Evolutionary conservation across 23 red algal species (phyloP).

Genomic region (Gracilaria caudata): DNA sequence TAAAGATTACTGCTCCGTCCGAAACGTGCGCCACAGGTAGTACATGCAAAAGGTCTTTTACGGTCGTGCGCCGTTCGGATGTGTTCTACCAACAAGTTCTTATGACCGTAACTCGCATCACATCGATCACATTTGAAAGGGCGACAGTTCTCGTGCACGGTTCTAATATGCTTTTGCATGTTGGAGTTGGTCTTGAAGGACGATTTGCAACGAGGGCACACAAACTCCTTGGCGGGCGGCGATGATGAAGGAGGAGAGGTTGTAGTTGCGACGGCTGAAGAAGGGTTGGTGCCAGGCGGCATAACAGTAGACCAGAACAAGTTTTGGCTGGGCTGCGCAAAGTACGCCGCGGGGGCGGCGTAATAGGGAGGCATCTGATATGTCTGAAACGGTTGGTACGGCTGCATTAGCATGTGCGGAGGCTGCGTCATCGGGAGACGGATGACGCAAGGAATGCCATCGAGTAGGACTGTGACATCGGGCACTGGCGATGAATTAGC

Average conservation of each 20-base stretch:
- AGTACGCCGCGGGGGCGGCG: conserved; percentile 23
- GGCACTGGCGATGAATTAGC: conserved; percentile 6
- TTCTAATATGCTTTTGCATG: conserved; percentile 74
- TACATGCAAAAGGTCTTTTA: conserved; percentile 68
- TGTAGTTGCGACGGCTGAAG: neutral
- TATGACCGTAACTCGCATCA: conserved; percentile 56
- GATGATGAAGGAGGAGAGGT: conserved; percentile 1
- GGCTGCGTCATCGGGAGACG: neutral
- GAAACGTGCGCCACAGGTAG: conserved; percentile 53
- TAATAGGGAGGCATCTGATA: conserved; percentile 25
- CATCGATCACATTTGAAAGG: conserved; percentile 77
- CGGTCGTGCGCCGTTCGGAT: conserved; percentile 62
- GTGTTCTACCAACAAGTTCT: conserved; percentile 72
- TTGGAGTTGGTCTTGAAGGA: conserved; percentile 64
- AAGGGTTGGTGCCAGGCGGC: conserved; percentile 7
- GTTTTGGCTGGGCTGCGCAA: conserved; percentile 37
- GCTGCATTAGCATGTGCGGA: neutral
- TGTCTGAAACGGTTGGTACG: conserved; percentile 19
- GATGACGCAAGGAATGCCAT: neutral
- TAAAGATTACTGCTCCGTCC: conserved; percentile 66
- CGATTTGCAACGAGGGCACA: conserved; percentile 57
- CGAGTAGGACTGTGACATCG: neutral
- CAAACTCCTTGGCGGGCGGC: conserved; percentile 35
- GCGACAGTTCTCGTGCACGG: conserved; percentile 61
- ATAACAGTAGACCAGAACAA: conserved; percentile 46